Evolutionary conservation across 306 rosid species (phyloP).

Genomic region (Vigna mungo): DNA sequence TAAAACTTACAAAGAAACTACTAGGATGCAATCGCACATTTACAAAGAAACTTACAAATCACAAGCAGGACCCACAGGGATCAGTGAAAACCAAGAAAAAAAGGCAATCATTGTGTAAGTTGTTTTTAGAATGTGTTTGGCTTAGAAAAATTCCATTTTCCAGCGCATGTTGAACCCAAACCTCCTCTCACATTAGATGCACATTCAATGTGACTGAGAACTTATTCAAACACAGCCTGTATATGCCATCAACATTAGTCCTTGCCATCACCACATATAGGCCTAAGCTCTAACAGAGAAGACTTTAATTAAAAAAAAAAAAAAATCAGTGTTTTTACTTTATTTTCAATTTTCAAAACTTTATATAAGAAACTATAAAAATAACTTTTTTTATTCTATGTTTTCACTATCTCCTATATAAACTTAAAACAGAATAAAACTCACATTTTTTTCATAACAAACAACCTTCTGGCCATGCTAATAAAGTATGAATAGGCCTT

Average conservation of each 20-base stretch:
- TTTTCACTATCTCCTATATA: background rate
- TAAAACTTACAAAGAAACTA: conserved; percentile 19
- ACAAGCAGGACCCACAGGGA: background rate
- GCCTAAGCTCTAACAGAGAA: conserved; percentile 18
- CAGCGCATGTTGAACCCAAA: background rate
- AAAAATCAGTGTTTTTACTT: background rate
- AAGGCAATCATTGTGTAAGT: background rate
- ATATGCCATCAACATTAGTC: background rate
- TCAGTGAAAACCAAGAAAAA: background rate
- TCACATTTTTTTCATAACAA: background rate
- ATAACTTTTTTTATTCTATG: background rate
- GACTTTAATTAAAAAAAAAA: background rate
- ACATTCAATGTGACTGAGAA: background rate
- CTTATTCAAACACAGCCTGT: background rate
- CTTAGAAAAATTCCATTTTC: background rate
- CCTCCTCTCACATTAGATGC: background rate
- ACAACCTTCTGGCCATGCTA: background rate
- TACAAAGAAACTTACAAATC: background rate
- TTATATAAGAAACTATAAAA: background rate
- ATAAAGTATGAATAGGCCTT: background rate
- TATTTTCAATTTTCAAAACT: background rate
- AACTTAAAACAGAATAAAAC: background rate
- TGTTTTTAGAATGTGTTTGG: background rate
- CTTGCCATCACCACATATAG: conserved; percentile 19
- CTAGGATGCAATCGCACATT: conserved; percentile 4